Percentiles rank a stretch among this genome's conserved stretches.
phyloP scores from a whole-genome alignment of 192 early-diverging fungal genomes.

The Coemansia furcata region DNA sequence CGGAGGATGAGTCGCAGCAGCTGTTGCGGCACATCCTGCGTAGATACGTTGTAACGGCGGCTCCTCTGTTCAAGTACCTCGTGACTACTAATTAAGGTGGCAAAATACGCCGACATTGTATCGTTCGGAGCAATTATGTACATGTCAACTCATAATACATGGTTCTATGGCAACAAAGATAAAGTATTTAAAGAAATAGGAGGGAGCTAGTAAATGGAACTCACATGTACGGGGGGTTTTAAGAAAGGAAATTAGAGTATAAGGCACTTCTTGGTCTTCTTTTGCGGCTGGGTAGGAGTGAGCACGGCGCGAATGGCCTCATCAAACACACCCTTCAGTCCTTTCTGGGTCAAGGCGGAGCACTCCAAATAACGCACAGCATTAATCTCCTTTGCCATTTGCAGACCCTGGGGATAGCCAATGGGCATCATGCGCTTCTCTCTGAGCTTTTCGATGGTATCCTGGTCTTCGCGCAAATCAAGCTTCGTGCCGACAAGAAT shows the following conservation, averaged over 20 bases:
- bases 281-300: conserved; percentile 62
- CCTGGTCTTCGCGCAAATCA: conserved; percentile 92
- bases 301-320: conserved; percentile 96
- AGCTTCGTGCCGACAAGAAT: conserved; percentile 97
- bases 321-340: conserved; percentile 98
- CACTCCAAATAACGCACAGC: conserved; percentile 96
- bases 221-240: background rate
- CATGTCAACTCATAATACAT: background rate
- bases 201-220: conserved; percentile 7
- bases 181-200: background rate
- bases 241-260: conserved; percentile 58
- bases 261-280: conserved; percentile 69
- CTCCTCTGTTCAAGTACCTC: conserved; percentile 25
- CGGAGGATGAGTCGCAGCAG: conserved; percentile 30
- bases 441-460: conserved; percentile 84
- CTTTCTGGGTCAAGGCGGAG: conserved; percentile 96
- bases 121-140: background rate
- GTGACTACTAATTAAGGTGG: background rate
- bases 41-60: conserved; percentile 23
- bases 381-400: conserved; percentile 84
- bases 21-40: conserved; percentile 37
- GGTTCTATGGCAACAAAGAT: background rate
- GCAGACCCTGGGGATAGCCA: conserved; percentile 81
- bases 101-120: background rate
- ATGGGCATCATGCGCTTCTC: conserved; percentile 87